Evolutionary conservation across 1,284 basidiomycete species (phyloP).

Genomic region (Hemileia vastatrix): DNA sequence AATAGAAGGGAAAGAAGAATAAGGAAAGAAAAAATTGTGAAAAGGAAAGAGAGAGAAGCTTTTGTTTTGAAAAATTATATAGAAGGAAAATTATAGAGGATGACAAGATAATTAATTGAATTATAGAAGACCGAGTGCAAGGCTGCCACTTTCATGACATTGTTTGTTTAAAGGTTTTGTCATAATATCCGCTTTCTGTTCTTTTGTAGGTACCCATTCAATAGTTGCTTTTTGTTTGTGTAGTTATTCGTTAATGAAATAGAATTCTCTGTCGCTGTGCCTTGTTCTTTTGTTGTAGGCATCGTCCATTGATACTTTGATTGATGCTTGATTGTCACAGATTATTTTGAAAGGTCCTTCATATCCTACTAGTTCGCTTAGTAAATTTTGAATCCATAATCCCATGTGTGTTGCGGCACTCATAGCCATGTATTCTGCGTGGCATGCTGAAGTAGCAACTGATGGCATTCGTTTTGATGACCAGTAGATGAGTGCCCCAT

Average conservation of each 20-base stretch:
- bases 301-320: neutral
- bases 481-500: neutral
- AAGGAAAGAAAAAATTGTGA: too few species aligned
- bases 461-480: neutral
- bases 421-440: constrained; percentile 3
- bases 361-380: neutral
- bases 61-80: too few species aligned
- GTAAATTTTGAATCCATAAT: neutral
- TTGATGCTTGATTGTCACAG: constrained; percentile 1
- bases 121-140: too few species aligned
- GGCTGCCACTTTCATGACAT: too few species aligned
- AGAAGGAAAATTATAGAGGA: too few species aligned
- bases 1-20: too few species aligned
- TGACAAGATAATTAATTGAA: too few species aligned
- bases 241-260: constrained; percentile 1
- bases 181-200: too few species aligned
- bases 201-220: too few species aligned
- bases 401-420: neutral
- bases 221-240: too few species aligned
- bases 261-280: constrained; percentile 2
- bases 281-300: neutral
- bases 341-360: neutral
- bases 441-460: constrained; percentile 2
- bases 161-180: too few species aligned
- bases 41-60: too few species aligned